Conservation (phyloP, 2,329 filamentous ascomycete species). For the Onygenales sp. region DNA sequence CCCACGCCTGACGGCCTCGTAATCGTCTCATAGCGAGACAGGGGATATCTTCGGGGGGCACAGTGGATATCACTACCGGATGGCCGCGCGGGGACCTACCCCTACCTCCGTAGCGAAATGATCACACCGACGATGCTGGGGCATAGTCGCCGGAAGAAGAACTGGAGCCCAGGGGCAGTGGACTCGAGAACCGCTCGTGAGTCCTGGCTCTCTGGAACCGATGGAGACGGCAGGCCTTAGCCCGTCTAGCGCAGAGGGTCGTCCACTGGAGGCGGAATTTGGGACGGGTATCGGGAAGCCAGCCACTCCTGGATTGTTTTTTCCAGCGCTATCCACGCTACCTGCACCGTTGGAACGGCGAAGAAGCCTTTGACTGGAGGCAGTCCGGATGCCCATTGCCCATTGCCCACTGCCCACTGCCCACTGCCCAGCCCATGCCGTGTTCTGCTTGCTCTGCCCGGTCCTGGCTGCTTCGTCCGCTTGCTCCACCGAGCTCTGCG, state of each 20-base stretch:
- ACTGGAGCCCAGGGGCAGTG: background rate
- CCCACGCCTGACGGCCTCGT: background rate
- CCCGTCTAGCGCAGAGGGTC: background rate
- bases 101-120: background rate
- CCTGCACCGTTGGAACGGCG: background rate
- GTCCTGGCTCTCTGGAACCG: background rate
- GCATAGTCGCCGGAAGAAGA: background rate
- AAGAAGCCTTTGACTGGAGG: background rate
- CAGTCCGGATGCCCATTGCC: background rate
- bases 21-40: no score
- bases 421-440: background rate
- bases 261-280: background rate
- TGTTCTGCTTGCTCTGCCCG: background rate
- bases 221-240: background rate
- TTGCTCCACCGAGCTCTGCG: background rate
- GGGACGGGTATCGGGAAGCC: slow-evolving; percentile 2
- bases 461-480: background rate
- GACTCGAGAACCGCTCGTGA: background rate
- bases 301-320: background rate
- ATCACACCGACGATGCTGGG: background rate
- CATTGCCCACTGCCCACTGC: background rate
- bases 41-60: no score
- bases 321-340: background rate
- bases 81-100: no score
- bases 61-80: background rate